Evolutionary conservation across 768 basidiomycete genomes (phyloP).

Genomic region (Termitomyces sp.): DNA sequence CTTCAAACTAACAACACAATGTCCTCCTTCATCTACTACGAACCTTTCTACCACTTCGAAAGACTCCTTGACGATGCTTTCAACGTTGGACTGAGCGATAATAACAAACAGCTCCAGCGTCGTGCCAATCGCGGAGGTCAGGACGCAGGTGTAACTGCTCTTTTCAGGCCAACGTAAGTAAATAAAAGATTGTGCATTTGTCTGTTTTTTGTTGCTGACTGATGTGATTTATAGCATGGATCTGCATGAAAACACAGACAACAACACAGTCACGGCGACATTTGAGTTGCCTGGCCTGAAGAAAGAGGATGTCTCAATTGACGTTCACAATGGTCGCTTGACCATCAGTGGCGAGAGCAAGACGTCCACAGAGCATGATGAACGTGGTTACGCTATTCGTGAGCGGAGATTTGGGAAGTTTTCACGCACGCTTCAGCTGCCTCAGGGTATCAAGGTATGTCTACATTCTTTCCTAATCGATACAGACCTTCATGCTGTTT

Average conservation of each 20-base stretch:
- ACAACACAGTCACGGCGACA: slow-evolving; percentile 40
- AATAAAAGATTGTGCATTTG: not conserved
- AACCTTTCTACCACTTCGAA: too few species aligned
- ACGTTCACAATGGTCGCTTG: slow-evolving; percentile 36
- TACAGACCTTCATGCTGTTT: too few species aligned
- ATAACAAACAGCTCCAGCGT: not conserved
- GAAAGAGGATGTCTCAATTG: slow-evolving; percentile 15
- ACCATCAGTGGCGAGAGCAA: slow-evolving; percentile 27
- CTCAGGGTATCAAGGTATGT: slow-evolving; percentile 33
- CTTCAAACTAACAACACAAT: too few species aligned
- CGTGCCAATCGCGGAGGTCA: too few species aligned
- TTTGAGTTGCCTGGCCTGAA: slow-evolving; percentile 50
- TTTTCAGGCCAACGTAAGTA: not conserved
- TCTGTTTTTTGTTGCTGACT: not conserved
- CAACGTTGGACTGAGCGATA: not conserved
- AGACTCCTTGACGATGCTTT: not conserved
- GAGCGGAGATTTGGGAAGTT: slow-evolving; percentile 46
- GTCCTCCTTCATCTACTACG: too few species aligned
- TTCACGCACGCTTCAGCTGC: slow-evolving; percentile 37
- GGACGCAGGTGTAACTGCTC: slow-evolving; percentile 20
- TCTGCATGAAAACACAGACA: slow-evolving; percentile 35
- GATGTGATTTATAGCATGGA: slow-evolving; percentile 31
- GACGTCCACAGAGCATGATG: slow-evolving; percentile 23
- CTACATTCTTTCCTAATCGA: not conserved
- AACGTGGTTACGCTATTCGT: slow-evolving; percentile 32